phyloP scores from a whole-genome alignment of 129 eudicot genomes.

The Artemisia tridentata region DNA sequence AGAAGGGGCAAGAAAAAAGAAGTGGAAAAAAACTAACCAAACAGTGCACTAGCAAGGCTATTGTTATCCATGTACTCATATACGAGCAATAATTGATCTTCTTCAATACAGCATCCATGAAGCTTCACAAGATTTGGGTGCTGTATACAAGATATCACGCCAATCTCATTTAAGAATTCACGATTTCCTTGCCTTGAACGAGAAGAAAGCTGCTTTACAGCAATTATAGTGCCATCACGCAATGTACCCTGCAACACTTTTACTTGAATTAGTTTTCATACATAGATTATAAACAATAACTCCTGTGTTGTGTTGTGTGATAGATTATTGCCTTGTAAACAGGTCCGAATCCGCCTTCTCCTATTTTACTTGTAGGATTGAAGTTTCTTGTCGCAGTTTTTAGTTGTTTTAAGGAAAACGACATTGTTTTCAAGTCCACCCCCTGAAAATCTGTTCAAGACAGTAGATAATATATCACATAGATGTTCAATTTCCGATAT shows the following conservation, averaged over 20 bases:
- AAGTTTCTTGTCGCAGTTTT: conserved; percentile 42
- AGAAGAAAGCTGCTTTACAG: conserved; percentile 50
- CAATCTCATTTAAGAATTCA: conserved; percentile 42
- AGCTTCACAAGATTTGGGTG: conserved; percentile 51
- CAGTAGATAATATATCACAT: not conserved
- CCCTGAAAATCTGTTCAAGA: conserved; percentile 37
- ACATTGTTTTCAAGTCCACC: conserved; percentile 31
- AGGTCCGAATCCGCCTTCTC: conserved; percentile 52
- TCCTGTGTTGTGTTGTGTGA: not conserved
- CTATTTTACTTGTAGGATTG: conserved; percentile 33
- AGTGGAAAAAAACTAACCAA: conserved; percentile 24
- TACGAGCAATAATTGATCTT: conserved; percentile 39
- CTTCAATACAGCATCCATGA: conserved; percentile 52
- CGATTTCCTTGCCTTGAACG: conserved; percentile 47
- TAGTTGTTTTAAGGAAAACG: conserved; percentile 40
- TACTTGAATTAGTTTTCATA: conserved; percentile 14
- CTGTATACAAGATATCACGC: conserved; percentile 42
- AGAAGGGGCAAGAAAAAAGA: not conserved
- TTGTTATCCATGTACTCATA: conserved; percentile 52
- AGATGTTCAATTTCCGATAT: no score
- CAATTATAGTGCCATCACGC: conserved; percentile 42
- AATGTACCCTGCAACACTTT: conserved; percentile 33
- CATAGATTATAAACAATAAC: conserved; percentile 1
- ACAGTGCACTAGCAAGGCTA: conserved; percentile 45
- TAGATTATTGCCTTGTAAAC: conserved; percentile 39